Percentiles rank a stretch among this genome's conserved stretches.
These are phyloP conservation scores for Yamadazyma conglobata DNA, from an alignment of 1,139 yeast species.

Conservation along the genomic window DNA sequence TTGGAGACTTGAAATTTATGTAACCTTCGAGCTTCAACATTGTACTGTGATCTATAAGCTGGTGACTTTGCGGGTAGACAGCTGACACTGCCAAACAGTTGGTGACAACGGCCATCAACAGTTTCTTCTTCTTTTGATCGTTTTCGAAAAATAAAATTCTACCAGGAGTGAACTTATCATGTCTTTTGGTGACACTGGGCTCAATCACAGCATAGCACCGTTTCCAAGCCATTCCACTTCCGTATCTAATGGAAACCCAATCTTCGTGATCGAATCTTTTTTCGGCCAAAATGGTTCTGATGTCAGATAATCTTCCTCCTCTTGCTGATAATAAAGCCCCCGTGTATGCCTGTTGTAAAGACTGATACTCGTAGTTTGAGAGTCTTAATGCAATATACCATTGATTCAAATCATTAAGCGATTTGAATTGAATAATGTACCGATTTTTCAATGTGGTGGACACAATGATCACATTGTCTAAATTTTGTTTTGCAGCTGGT, in stretches of 20 bases:
- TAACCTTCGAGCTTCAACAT: conserved; percentile 85
- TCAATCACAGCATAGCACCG: conserved; percentile 91
- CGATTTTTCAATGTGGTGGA: conserved; percentile 90
- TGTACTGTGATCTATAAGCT: conserved; percentile 80
- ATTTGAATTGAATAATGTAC: conserved; percentile 72
- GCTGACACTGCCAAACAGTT: conserved; percentile 79
- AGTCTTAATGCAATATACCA: conserved; percentile 87
- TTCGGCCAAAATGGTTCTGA: conserved; percentile 77
- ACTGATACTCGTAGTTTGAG: conserved; percentile 71
- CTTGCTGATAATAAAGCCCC: conserved; percentile 88
- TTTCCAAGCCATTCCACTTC: conserved; percentile 98
- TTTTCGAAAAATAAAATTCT: conserved; percentile 62
- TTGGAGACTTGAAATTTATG: conserved; percentile 56
- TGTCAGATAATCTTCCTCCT: conserved; percentile 83
- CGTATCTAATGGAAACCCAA: conserved; percentile 92
- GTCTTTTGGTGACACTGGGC: conserved; percentile 53
- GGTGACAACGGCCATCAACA: conserved; percentile 75
- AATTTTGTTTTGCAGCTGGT: conserved; percentile 60
- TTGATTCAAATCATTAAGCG: conserved; percentile 47
- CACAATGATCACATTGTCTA: conserved; percentile 76
- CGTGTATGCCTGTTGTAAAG: conserved; percentile 91
- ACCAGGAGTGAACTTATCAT: conserved; percentile 47
- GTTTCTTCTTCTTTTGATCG: conserved; percentile 67
- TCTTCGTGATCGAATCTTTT: conserved; percentile 86
- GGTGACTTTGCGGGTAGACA: conserved; percentile 82